Evolutionary conservation across 2,329 filamentous ascomycete genomes (phyloP), one percentile per base, ranked within the genome.

Genomic region (Balansia obtecta): DNA sequence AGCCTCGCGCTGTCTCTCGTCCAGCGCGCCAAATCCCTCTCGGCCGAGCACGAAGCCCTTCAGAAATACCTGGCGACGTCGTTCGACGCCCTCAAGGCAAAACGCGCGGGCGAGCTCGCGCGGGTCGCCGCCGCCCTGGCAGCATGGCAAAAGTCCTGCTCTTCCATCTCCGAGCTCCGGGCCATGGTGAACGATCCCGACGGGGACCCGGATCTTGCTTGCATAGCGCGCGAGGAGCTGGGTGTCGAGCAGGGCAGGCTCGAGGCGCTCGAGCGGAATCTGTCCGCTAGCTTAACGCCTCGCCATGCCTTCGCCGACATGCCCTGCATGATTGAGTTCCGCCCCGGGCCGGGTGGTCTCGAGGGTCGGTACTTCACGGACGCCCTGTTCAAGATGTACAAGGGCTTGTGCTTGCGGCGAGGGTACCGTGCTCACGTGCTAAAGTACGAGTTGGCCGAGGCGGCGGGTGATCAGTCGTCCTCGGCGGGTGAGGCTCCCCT

Each of bases 281-380:
- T 98, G 42, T 88, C 88, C 27, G 80, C 77, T 20, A 82, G 86
- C 44, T 76, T 98, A 49, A 86, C 95, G 15, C 93, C 93, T 1
- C 80, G 82, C 40, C 90, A 98, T 64, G 87, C 90, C 2, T 98
- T 96, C 63, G 88, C 88, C 33, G 79, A 88, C 54, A 77, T 97
- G 58, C 88, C 90, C 49, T 97, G 91, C 65, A 76, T 98, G 55
- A 70, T 98, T 41, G 93, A 98, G 68, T 86, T 98, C 53, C 80
- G 90, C 0, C 93, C 93, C 0, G 93, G 93, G 0, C 90, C 89
- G 0, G 93, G 93, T 38, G 93, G 93, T 2, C 82, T 88, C 51
- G 93, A 98, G 68, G 90, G 91, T 2, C 83, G 88, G 0, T 82
- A 95, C 54, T 98, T 98, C 59, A 88, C 90, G 12, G 86, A 86